These are phyloP conservation scores for Phyllosticta capitalensis DNA, from an alignment of 2,329 filamentous ascomycete genomes.

Conservation along the genomic window DNA sequence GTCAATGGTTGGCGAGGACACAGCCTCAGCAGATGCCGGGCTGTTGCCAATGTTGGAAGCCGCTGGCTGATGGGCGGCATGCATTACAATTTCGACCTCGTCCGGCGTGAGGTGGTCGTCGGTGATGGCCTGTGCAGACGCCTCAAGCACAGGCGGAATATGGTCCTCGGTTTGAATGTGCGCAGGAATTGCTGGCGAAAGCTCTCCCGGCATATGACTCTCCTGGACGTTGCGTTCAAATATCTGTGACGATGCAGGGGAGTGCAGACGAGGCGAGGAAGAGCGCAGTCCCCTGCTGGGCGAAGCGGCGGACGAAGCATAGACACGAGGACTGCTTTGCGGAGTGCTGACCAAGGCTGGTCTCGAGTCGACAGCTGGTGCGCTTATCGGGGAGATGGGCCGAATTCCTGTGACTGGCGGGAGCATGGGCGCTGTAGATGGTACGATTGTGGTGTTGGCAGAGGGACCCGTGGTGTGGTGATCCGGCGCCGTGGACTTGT, in stretches of 20 bases:
- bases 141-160: conserved; percentile 84
- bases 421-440: background rate
- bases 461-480: background rate
- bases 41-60: conserved; percentile 35
- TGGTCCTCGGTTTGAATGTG: conserved; percentile 93
- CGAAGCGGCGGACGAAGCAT: conserved; percentile 39
- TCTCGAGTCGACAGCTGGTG: conserved; percentile 19
- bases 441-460: background rate
- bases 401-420: conserved; percentile 1
- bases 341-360: conserved; percentile 20
- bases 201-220: conserved; percentile 51
- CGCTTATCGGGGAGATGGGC: conserved; percentile 16
- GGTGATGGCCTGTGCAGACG: conserved; percentile 85
- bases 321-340: conserved; percentile 27
- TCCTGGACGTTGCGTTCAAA: conserved; percentile 96
- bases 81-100: conserved; percentile 85
- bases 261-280: conserved; percentile 64
- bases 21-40: conserved; percentile 17
- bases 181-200: conserved; percentile 77
- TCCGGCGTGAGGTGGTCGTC: conserved; percentile 77
- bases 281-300: conserved; percentile 56
- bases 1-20: conserved; percentile 25
- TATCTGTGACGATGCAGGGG: conserved; percentile 67
- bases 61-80: conserved; percentile 73
- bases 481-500: conserved; percentile 1